Conservation (phyloP, 805 yeast species). For the Saccharomycopsis microspora region DNA sequence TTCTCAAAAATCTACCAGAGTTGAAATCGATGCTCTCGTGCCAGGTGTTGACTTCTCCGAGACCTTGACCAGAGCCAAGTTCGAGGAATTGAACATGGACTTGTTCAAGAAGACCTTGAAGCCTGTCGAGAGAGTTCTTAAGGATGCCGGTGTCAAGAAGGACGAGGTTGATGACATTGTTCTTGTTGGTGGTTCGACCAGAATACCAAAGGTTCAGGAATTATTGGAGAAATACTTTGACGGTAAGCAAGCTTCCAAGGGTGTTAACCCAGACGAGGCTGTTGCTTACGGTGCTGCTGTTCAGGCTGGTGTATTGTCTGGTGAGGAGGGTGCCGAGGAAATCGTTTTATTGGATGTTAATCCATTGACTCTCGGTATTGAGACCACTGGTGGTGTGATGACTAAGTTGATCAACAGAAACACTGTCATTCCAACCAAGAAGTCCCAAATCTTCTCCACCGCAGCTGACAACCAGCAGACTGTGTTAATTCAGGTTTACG, state of each 20-base stretch:
- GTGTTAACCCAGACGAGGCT: constrained; percentile 99
- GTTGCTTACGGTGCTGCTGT: constrained; percentile 99
- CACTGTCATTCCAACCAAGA: constrained; percentile 91
- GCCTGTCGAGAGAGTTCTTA: constrained; percentile 92
- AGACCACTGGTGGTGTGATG: constrained; percentile 97
- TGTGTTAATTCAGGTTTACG: constrained; percentile 85
- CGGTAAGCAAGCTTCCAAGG: constrained; percentile 94
- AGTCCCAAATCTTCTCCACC: constrained; percentile 90
- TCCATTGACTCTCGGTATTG: constrained; percentile 91
- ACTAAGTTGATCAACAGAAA: constrained; percentile 90
- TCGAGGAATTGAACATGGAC: constrained; percentile 91
- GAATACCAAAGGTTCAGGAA: constrained; percentile 97
- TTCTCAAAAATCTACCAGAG: constrained; percentile 88
- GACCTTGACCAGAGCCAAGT: constrained; percentile 93
- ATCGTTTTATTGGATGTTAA: constrained; percentile 86
- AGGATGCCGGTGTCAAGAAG: constrained; percentile 84
- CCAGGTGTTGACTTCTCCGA: constrained; percentile 96
- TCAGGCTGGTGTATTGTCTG: constrained; percentile 95
- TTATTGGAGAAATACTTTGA: constrained; percentile 81
- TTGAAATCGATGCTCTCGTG: constrained; percentile 89
- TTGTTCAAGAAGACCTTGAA: constrained; percentile 88
- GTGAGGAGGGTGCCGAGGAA: constrained; percentile 89
- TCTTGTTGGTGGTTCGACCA: constrained; percentile 97
- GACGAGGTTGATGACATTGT: constrained; percentile 89
- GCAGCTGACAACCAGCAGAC: constrained; percentile 96